phyloP scores from a whole-genome alignment of 2,329 filamentous ascomycete species.

The Alternaria triticina region DNA sequence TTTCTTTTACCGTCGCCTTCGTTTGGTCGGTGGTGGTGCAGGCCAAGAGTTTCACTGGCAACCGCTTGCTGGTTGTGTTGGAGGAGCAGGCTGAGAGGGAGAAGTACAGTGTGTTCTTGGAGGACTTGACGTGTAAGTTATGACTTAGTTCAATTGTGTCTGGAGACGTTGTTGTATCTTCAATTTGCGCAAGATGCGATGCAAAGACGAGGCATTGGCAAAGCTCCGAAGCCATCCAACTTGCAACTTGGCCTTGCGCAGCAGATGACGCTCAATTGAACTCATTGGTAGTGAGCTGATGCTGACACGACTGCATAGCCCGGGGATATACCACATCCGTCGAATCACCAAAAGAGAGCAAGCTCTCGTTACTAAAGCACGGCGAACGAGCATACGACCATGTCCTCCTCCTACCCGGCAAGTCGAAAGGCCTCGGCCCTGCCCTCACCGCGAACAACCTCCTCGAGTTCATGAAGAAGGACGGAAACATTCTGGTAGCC shows the following conservation, averaged over 20 bases:
- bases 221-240: conserved; percentile 10
- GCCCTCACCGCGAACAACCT: conserved; percentile 84
- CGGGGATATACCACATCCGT: conserved; percentile 83
- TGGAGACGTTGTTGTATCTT: background rate
- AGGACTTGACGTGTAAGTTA: conserved; percentile 70
- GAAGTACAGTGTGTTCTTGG: conserved; percentile 81
- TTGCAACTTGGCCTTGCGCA: conserved; percentile 12
- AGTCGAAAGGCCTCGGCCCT: conserved; percentile 91
- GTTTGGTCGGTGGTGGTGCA: conserved; percentile 70
- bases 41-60: conserved; percentile 79
- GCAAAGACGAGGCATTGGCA: background rate
- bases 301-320: conserved; percentile 57
- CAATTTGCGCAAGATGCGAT: background rate
- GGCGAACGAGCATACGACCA: conserved; percentile 93
- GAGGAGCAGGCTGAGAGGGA: conserved; percentile 83
- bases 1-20: conserved; percentile 70
- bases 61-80: conserved; percentile 81
- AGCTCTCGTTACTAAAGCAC: conserved; percentile 79
- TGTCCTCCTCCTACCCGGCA: conserved; percentile 84
- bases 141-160: background rate
- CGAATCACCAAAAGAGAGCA: conserved; percentile 62
- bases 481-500: conserved; percentile 89
- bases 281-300: background rate
- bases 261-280: background rate
- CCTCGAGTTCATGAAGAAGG: conserved; percentile 87